Base-by-base conservation (phyloP, 2,329 filamentous ascomycete species). In the Fusarium lateritium region DNA sequence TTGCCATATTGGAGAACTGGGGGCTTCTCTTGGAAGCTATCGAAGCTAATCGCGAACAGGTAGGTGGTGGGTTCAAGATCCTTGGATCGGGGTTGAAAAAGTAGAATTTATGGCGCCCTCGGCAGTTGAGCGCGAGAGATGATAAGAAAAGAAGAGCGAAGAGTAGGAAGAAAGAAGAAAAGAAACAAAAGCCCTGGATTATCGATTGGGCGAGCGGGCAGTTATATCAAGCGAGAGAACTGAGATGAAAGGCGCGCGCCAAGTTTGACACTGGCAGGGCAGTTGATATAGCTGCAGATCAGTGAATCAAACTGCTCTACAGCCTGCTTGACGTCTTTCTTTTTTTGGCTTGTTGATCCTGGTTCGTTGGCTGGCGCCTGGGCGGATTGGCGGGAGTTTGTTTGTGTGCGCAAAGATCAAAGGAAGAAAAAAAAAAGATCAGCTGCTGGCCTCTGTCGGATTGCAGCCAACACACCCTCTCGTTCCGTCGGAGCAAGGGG, bases 1-100 rank as follows among this genome's bases (percentile, higher is more conserved):
- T 61, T 14, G 75, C 61, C 71, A 76, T 78, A 46, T 51, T 75
- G 56, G 49, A 62, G 33, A 45, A 22, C 51, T 19, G 34, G 34
- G 45, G 21, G 51, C 22, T 53, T 44, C 49, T 42, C 19, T 36
- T 45, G 22, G 56, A 60, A 55, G 55, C 61, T 60, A 43, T 61
- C 21, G n/a, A 40, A 49, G 56, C 22, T 55, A 46, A 28, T 44
- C 47, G 43, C 36, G 60, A 45, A 39, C 11, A 55, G 47, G 39
- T 50, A 43, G 44, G n/a, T 56, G 43, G 44, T 60, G 22, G 44
- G 31, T 45, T 57, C 33, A 43, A 38, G 51, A 62, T 57, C 34
- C 19, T 31, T 26, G 24, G 42, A 34, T 34, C 19, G 39, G 34
- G 33, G 42, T 31, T 24, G 19, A 22, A 15, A 36, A 28, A 21